phyloP scores from a whole-genome alignment of 495 filamentous ascomycete genomes.

The Aspergillus conjunctus region DNA sequence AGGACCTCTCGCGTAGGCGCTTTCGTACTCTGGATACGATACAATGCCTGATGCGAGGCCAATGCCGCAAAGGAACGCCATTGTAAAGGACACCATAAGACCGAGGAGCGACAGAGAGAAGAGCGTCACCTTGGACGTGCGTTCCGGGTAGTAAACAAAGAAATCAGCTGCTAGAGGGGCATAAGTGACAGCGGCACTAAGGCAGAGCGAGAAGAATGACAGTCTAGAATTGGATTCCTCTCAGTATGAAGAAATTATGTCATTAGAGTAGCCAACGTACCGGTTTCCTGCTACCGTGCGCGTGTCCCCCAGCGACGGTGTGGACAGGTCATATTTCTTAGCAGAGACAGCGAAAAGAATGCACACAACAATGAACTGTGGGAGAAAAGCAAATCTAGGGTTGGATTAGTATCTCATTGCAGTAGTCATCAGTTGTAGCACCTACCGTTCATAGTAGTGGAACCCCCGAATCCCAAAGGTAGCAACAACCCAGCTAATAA shows the following conservation, averaged over 20 bases:
- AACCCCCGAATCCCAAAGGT: slow-evolving; percentile 75
- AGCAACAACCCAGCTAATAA: slow-evolving; percentile 67
- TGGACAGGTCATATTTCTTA: slow-evolving; percentile 60
- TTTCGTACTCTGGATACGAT: slow-evolving; percentile 52
- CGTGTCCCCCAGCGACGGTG: slow-evolving; percentile 49
- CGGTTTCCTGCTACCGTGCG: slow-evolving; percentile 59
- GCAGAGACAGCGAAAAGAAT: slow-evolving; percentile 70
- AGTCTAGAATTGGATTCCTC: slow-evolving; percentile 35
- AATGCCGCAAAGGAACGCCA: slow-evolving; percentile 66
- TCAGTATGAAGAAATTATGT: neutral
- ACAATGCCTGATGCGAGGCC: slow-evolving; percentile 67
- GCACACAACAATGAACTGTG: slow-evolving; percentile 64
- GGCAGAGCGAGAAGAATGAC: slow-evolving; percentile 69
- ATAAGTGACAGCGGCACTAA: slow-evolving; percentile 66
- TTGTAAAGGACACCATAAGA: slow-evolving; percentile 56
- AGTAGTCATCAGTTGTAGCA: neutral
- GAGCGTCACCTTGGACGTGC: slow-evolving; percentile 42
- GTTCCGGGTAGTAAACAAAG: slow-evolving; percentile 66
- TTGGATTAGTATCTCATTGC: slow-evolving; percentile 9
- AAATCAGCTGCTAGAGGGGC: slow-evolving; percentile 62
- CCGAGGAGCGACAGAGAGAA: slow-evolving; percentile 49
- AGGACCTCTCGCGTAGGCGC: slow-evolving; percentile 53
- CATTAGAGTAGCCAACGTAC: slow-evolving; percentile 23
- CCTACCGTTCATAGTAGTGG: slow-evolving; percentile 68
- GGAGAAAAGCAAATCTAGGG: slow-evolving; percentile 65